Evolutionary conservation across 1,284 basidiomycete species (phyloP).

Genomic region (Trichosporon asahii): DNA sequence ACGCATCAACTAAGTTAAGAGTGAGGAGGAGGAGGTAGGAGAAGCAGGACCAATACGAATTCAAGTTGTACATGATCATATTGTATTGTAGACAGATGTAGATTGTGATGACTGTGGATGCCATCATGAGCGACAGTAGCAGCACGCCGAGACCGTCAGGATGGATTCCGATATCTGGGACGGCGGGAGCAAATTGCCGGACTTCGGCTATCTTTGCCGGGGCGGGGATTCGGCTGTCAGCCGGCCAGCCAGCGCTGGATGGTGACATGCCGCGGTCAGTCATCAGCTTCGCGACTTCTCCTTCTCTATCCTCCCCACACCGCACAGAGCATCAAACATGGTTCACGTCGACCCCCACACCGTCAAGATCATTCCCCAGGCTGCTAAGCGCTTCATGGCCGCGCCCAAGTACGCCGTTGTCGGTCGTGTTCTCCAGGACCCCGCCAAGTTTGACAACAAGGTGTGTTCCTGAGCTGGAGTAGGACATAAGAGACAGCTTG

Average conservation of each 20-base stretch:
- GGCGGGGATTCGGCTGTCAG: not conserved
- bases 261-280: not conserved
- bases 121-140: not conserved
- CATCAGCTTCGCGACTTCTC: not conserved
- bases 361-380: constrained; percentile 26
- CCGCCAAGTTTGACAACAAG: constrained; percentile 43
- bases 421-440: constrained; percentile 41
- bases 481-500: not conserved
- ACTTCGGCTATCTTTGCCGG: constrained; percentile 6
- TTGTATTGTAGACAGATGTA: constrained; percentile 11
- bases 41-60: not conserved
- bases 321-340: constrained; percentile 15
- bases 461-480: constrained; percentile 23
- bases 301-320: not conserved
- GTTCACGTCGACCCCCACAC: constrained; percentile 28
- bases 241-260: not conserved
- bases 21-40: not conserved
- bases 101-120: not conserved
- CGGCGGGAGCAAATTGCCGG: not conserved
- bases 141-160: not conserved
- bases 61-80: constrained; percentile 8
- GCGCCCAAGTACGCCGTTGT: constrained; percentile 44
- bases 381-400: constrained; percentile 41
- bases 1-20: not conserved
- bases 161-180: not conserved